Percentiles rank a stretch among this genome's conserved stretches.
These are phyloP conservation scores for Diplocarpon mali DNA, from an alignment of 2,329 filamentous ascomycete species.

Conservation along the genomic window DNA sequence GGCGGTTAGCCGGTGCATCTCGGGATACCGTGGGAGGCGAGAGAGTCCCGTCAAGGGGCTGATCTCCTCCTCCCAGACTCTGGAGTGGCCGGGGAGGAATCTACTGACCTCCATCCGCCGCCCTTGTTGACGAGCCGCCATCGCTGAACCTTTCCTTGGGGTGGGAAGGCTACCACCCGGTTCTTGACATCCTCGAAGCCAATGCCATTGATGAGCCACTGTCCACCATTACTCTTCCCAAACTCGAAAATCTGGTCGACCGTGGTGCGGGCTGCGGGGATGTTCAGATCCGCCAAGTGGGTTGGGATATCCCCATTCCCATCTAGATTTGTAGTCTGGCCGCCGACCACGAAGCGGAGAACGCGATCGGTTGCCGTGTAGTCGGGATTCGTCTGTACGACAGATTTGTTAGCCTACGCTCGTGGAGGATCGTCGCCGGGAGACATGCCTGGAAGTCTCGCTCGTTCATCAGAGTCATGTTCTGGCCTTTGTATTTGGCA, in stretches of 20 bases:
- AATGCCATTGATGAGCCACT: conserved; percentile 42
- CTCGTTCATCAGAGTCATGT: conserved; percentile 35
- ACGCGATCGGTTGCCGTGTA: conserved; percentile 40
- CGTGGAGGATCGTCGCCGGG: too few relatives aligned
- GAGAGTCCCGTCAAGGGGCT: too few relatives aligned
- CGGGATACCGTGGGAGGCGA: too few relatives aligned
- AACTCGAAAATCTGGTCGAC: conserved; percentile 37
- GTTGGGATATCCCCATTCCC: conserved; percentile 23
- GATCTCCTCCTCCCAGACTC: too few relatives aligned
- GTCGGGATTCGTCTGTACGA: conserved; percentile 37
- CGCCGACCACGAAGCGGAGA: conserved; percentile 34
- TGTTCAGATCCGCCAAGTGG: conserved; percentile 1
- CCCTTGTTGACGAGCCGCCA: conserved; percentile 22
- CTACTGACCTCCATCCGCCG: too few relatives aligned
- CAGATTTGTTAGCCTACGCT: too few relatives aligned
- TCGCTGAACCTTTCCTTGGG: conserved; percentile 36
- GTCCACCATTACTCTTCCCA: conserved; percentile 31
- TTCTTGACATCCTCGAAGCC: conserved; percentile 35
- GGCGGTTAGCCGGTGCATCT: too few relatives aligned
- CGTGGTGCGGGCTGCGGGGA: conserved; percentile 15
- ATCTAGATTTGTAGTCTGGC: conserved; percentile 5
- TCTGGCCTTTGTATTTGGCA: conserved; percentile 35
- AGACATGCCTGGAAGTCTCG: too few relatives aligned
- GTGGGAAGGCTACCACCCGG: conserved; percentile 37
- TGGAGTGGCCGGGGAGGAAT: too few relatives aligned